Percentiles rank a stretch among this genome's conserved stretches.
Conservation (phyloP, 208 protist species). For the Leishmania aethiopica region DNA sequence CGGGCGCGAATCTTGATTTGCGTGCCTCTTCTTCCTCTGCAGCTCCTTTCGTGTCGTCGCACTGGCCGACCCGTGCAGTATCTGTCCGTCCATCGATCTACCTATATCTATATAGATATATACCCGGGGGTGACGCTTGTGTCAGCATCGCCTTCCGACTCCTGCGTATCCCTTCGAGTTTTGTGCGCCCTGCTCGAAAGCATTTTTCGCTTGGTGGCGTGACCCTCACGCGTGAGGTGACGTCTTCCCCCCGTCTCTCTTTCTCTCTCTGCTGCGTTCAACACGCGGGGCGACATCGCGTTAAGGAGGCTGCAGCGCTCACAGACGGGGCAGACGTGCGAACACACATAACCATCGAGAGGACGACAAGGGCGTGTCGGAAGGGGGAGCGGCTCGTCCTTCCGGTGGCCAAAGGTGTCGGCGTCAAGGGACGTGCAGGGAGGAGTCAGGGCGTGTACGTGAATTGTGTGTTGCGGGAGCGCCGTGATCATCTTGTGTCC, state of each 20-base stretch:
- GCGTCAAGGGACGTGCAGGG: too few species aligned
- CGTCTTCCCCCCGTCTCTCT: not conserved
- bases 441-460: too few species aligned
- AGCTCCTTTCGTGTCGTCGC: not conserved
- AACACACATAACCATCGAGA: too few species aligned
- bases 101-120: not conserved
- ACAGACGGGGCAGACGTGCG: too few species aligned
- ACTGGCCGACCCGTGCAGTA: not conserved
- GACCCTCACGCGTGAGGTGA: not conserved
- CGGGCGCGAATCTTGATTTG: too few species aligned
- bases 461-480: too few species aligned
- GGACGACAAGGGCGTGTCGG: too few species aligned
- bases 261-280: not conserved
- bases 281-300: not conserved
- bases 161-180: not conserved
- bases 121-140: not conserved
- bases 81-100: not conserved
- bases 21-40: not conserved
- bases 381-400: too few species aligned
- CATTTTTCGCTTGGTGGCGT: not conserved
- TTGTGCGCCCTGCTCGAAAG: not conserved
- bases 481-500: too few species aligned
- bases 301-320: not conserved
- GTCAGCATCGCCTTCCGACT: not conserved
- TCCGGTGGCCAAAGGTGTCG: too few species aligned